phyloP scores from a whole-genome alignment of 169 alveolate species.

The Pseudocohnilembus persalinus region DNA sequence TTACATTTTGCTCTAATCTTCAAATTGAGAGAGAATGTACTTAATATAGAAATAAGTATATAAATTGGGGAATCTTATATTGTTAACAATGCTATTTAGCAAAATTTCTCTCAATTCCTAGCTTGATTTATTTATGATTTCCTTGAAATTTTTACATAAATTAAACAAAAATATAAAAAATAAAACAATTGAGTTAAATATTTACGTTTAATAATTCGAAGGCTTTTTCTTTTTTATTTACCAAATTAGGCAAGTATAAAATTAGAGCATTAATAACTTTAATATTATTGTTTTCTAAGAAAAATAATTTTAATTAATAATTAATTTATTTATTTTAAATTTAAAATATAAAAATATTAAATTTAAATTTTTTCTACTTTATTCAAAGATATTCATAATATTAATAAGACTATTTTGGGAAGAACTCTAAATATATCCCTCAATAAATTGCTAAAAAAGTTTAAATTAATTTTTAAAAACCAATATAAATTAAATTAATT shows the following conservation, averaged over 20 bases:
- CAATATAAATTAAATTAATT: no score
- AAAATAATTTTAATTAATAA: no score
- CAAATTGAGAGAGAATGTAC: slow-evolving; percentile 81
- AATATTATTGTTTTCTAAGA: not conserved
- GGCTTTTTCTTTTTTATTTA: slow-evolving; percentile 23
- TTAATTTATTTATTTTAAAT: no score
- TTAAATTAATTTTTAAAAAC: no score
- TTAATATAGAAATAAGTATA: slow-evolving; percentile 94
- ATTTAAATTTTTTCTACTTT: no score
- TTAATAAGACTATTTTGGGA: no score
- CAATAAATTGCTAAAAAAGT: no score
- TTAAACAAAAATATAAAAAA: not conserved
- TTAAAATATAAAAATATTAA: no score
- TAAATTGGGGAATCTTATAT: slow-evolving; percentile 95
- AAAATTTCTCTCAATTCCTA: slow-evolving; percentile 81
- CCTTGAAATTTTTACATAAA: not conserved
- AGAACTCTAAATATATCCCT: no score
- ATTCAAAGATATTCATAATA: no score
- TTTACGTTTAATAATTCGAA: slow-evolving; percentile 32
- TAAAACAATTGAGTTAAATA: slow-evolving; percentile 29
- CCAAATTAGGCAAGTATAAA: not conserved
- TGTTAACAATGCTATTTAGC: slow-evolving; percentile 92
- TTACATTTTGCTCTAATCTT: slow-evolving; percentile 81
- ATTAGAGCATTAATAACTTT: not conserved
- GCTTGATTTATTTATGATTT: not conserved